A percentile compares a stretch with the other conserved stretches of the same genome.
Conservation (phyloP, 495 filamentous ascomycete species). For the Thermothielavioides terrestris region DNA sequence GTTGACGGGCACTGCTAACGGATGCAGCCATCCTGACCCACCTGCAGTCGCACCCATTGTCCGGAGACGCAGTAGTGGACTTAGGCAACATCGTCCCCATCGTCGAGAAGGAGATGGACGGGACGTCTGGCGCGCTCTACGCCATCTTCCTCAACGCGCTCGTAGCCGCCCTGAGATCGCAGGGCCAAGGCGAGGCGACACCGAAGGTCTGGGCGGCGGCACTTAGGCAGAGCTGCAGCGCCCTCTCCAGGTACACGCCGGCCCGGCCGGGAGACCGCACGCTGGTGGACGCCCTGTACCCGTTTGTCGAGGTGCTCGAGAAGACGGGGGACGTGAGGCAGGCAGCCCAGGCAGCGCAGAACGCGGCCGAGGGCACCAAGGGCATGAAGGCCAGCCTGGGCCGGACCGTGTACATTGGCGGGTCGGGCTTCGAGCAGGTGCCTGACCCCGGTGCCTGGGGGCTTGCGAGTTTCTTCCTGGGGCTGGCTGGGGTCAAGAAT, state of each 20-base stretch:
- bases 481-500: constrained; percentile 48
- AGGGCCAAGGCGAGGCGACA: constrained; percentile 37
- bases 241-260: constrained; percentile 77
- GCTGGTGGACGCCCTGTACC: constrained; percentile 79
- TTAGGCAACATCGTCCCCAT: constrained; percentile 68
- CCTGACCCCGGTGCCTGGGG: constrained; percentile 91
- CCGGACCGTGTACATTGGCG: constrained; percentile 83
- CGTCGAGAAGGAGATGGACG: constrained; percentile 89
- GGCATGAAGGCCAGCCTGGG: constrained; percentile 87
- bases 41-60: constrained; percentile 47
- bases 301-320: constrained; percentile 67
- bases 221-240: constrained; percentile 57
- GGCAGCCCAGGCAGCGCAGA: constrained; percentile 65
- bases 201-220: constrained; percentile 67
- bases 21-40: constrained; percentile 56
- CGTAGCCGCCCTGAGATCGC: constrained; percentile 59
- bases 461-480: constrained; percentile 69
- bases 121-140: constrained; percentile 90
- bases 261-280: constrained; percentile 85
- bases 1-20: constrained; percentile 7
- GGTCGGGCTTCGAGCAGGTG: constrained; percentile 68
- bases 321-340: constrained; percentile 53
- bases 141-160: constrained; percentile 94
- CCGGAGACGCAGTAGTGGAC: constrained; percentile 61
- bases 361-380: constrained; percentile 75